Conservation (phyloP, 2,329 filamentous ascomycete species). For the Trematosphaeria pertusa region DNA sequence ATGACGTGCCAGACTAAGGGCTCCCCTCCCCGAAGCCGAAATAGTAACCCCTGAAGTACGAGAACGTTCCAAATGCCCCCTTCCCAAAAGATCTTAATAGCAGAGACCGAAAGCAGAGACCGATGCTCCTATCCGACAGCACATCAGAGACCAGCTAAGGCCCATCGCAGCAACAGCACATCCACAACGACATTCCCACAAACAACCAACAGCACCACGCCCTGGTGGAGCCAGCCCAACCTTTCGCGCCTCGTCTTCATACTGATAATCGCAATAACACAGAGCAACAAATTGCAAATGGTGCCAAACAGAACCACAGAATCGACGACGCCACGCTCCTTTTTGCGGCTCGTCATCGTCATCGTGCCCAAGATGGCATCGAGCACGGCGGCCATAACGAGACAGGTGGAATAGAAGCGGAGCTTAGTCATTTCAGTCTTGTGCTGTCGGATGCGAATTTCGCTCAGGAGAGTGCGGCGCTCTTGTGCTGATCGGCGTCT, state of each 20-base stretch:
- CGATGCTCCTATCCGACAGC: background rate
- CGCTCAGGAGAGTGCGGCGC: slow-evolving; percentile 56
- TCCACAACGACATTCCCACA: slow-evolving; percentile 35
- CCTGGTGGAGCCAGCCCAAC: slow-evolving; percentile 42
- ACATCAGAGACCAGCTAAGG: slow-evolving; percentile 19
- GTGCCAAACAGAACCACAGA: slow-evolving; percentile 74
- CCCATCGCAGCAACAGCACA: slow-evolving; percentile 40
- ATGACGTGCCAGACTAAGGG: background rate
- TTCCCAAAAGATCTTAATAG: no score
- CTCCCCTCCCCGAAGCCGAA: background rate
- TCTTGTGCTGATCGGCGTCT: slow-evolving; percentile 33
- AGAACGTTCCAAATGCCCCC: background rate
- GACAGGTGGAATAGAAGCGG: slow-evolving; percentile 56
- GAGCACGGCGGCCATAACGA: slow-evolving; percentile 67
- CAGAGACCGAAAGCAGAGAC: no score
- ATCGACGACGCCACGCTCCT: slow-evolving; percentile 74
- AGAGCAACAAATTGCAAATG: slow-evolving; percentile 64
- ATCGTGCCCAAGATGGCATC: slow-evolving; percentile 70
- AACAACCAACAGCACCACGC: slow-evolving; percentile 32
- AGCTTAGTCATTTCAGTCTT: slow-evolving; percentile 45
- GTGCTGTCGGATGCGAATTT: slow-evolving; percentile 38
- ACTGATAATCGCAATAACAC: slow-evolving; percentile 37
- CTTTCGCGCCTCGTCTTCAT: slow-evolving; percentile 40
- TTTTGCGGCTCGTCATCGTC: slow-evolving; percentile 71
- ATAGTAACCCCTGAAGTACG: background rate